Percentiles rank a stretch among this genome's conserved stretches.
Conservation (phyloP, 805 yeast genomes). For the Ogataea pini region DNA sequence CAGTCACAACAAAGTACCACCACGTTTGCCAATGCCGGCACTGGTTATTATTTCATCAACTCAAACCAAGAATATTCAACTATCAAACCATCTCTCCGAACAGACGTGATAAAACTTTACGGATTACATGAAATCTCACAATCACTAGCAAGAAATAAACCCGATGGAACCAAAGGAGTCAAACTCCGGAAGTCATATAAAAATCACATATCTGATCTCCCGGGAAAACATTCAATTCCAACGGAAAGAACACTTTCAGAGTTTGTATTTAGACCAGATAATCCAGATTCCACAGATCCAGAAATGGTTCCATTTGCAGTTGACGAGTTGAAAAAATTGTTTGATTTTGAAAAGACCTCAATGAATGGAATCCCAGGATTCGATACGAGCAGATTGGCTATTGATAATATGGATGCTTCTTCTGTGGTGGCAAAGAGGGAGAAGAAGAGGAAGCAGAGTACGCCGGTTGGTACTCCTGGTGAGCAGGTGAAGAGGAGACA, state of each 20-base stretch:
- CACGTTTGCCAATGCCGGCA: not conserved
- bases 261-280: constrained; percentile 40
- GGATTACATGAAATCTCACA: constrained; percentile 66
- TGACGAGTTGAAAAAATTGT: constrained; percentile 46
- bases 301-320: constrained; percentile 52
- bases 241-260: constrained; percentile 42
- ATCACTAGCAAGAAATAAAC: constrained; percentile 82
- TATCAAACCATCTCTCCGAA: constrained; percentile 67
- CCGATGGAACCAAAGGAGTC: constrained; percentile 88
- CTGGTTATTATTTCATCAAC: constrained; percentile 35
- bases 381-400: constrained; percentile 65
- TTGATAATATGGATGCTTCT: constrained; percentile 41
- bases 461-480: constrained; percentile 22
- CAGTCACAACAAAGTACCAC: too few relatives aligned
- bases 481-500: constrained; percentile 34
- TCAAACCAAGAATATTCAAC: constrained; percentile 36
- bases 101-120: constrained; percentile 70
- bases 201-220: constrained; percentile 83
- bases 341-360: constrained; percentile 65
- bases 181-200: constrained; percentile 93
- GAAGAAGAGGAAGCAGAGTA: constrained; percentile 30
- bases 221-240: constrained; percentile 77
- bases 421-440: constrained; percentile 19
- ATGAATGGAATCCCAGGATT: constrained; percentile 77
- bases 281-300: constrained; percentile 37